Conservation (phyloP, 371 early-diverging fungal genomes). For the Astathelohania contejeani region DNA sequence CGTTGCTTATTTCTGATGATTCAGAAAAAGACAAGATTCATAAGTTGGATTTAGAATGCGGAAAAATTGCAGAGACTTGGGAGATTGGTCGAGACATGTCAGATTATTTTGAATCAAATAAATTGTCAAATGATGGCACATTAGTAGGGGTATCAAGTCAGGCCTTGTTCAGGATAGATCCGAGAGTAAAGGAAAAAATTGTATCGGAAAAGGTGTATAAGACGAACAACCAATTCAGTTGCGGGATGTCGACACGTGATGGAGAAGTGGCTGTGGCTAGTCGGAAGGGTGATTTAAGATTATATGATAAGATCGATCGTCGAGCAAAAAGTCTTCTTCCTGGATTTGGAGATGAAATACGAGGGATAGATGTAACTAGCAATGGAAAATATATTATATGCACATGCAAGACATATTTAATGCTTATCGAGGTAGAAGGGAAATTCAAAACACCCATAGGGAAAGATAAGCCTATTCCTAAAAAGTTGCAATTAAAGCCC, state of each 20-base stretch:
- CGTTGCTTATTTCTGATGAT: constrained; percentile 38
- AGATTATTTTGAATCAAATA: constrained; percentile 62
- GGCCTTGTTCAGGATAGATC: constrained; percentile 70
- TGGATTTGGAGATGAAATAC: constrained; percentile 67
- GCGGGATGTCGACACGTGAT: constrained; percentile 60
- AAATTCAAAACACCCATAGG: constrained; percentile 42
- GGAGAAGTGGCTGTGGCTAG: constrained; percentile 69
- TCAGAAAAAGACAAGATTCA: constrained; percentile 57
- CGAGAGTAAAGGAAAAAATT: constrained; percentile 54
- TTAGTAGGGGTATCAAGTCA: constrained; percentile 65
- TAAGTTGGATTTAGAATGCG: constrained; percentile 70
- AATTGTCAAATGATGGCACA: constrained; percentile 57
- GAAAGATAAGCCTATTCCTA: constrained; percentile 57
- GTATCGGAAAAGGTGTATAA: constrained; percentile 47
- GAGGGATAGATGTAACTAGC: constrained; percentile 70
- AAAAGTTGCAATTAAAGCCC: constrained; percentile 64
- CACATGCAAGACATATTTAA: constrained; percentile 67
- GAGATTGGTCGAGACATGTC: constrained; percentile 56
- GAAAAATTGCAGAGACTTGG: constrained; percentile 78
- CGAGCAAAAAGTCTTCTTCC: constrained; percentile 71
- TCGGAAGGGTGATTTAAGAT: constrained; percentile 68
- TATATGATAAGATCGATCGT: constrained; percentile 63
- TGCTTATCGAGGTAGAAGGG: constrained; percentile 56
- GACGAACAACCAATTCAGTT: constrained; percentile 55
- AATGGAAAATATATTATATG: constrained; percentile 68